Percentiles rank a stretch among this genome's conserved stretches.
phyloP scores from a whole-genome alignment of 2,329 filamentous ascomycete genomes.

The Polychaeton citri region DNA sequence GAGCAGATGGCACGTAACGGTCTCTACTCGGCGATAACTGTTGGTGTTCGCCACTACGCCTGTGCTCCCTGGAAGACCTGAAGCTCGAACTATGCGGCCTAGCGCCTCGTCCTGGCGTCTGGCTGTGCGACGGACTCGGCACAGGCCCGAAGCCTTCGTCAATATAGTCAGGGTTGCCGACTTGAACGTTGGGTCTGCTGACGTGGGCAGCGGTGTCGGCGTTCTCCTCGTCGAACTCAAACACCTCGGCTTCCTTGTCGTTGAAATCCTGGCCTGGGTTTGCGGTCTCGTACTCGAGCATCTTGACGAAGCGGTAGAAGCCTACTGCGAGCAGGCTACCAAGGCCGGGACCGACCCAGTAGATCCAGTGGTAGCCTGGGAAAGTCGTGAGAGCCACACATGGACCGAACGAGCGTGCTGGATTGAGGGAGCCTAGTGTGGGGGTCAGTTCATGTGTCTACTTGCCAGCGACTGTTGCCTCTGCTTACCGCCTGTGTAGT shows the following conservation, averaged over 20 bases:
- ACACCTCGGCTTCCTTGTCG: conserved; percentile 26
- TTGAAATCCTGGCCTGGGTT: conserved; percentile 36
- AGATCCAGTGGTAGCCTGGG: conserved; percentile 36
- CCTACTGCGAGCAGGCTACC: conserved; percentile 32
- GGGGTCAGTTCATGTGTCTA: not conserved
- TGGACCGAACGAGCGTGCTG: conserved; percentile 36
- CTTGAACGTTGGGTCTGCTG: conserved; percentile 10
- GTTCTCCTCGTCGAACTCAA: conserved; percentile 23
- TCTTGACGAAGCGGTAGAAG: conserved; percentile 38
- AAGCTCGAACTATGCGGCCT: too few relatives aligned
- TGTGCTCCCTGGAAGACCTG: not conserved
- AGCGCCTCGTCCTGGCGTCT: not conserved
- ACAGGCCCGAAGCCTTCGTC: not conserved
- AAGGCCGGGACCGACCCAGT: conserved; percentile 36
- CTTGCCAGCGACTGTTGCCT: conserved; percentile 1
- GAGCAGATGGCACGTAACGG: not conserved
- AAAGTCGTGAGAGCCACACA: conserved; percentile 31
- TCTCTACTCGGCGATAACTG: not conserved
- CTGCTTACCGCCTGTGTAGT: conserved; percentile 28
- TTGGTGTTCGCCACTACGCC: not conserved
- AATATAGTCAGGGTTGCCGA: not conserved
- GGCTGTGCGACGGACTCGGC: not conserved
- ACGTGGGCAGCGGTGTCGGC: conserved; percentile 18
- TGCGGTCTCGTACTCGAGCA: conserved; percentile 37
- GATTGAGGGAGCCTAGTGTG: conserved; percentile 29